Percentiles rank a stretch among this genome's conserved stretches.
Evolutionary conservation across 257 asterid species (phyloP).

Genomic region (Hygrophila difformis): DNA sequence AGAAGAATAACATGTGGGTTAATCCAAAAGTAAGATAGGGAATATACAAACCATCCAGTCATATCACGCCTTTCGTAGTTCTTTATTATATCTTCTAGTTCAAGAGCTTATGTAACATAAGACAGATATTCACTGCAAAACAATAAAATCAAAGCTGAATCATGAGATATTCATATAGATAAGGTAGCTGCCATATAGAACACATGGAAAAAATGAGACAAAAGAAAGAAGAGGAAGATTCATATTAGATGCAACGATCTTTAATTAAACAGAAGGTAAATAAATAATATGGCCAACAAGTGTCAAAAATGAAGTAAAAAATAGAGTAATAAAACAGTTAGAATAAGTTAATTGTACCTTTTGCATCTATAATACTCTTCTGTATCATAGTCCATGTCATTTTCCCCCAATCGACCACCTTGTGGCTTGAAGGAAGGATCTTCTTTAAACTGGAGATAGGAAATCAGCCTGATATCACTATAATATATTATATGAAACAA

Average conservation of each 20-base stretch:
- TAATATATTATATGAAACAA: too few relatives aligned
- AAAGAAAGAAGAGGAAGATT: neutral
- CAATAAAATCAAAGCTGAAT: too few relatives aligned
- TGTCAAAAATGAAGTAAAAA: too few relatives aligned
- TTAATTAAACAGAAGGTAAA: too few relatives aligned
- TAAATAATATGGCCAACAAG: too few relatives aligned
- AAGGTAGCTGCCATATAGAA: neutral
- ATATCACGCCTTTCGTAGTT: constrained; percentile 73
- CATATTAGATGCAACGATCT: neutral
- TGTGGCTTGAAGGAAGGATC: constrained; percentile 99
- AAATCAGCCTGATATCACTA: too few relatives aligned
- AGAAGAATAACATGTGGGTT: too few relatives aligned
- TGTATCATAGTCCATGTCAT: constrained; percentile 96
- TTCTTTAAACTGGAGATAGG: too few relatives aligned
- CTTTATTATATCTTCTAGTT: constrained; percentile 87
- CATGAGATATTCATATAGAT: constrained; percentile 27
- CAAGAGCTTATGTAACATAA: constrained; percentile 88
- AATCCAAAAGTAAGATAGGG: too few relatives aligned
- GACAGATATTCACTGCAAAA: too few relatives aligned
- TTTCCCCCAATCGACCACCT: constrained; percentile 98
- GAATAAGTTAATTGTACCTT: constrained; percentile 40
- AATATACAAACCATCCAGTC: constrained; percentile 80
- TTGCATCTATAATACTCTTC: constrained; percentile 93
- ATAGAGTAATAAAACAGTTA: neutral
- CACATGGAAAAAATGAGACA: neutral